Evolutionary conservation across 106 monocot genomes (phyloP), one percentile per base, ranked within the genome.

Genomic region (Xerophyta viscosa): DNA sequence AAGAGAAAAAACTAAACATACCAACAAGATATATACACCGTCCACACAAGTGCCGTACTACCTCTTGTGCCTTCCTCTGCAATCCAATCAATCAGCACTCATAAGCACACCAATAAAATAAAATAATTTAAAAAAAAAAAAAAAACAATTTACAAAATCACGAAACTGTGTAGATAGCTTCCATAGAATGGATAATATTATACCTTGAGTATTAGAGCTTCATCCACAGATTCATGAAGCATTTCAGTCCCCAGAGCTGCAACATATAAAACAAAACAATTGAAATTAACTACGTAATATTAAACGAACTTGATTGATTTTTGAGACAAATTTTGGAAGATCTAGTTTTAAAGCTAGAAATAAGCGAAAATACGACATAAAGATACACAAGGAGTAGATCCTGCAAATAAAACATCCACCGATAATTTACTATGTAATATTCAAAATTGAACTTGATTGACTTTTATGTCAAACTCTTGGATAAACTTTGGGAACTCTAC

Each of bases 201-300:
- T 46, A 46, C 46, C 46, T 46, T 46, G 8, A 46, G 46, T 13
- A 46, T 46, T 18, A 46, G 46, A 20, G 46, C 46, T 46, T 46
- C 46, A 19, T 46, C 46, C 15, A 46, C 46, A 46, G 46, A 13
- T 46, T 46, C 46, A 46, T 46, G 46, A 19, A 46, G 20, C n/a
- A 7, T 46, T 2, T 46, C 46, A 18, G 46, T 19, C 6, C 46
- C 46, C 8, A 46, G 1, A 46, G 46, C 46, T 46, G 20, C 33
- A n/a, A n/a, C n/a, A n/a, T n/a, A n/a, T n/a, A n/a, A n/a, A n/a
- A n/a, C n/a, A n/a, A 8, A 15, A 12, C 39, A 39, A 8, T 3
- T 39, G 15, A 39, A 39, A 8, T 39, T 12, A 39, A 2, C 13
- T 12, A 15, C 39, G 15, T 3, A 39, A 15, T 7, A 39, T 39